Evolutionary conservation across 495 filamentous ascomycete genomes (phyloP), one percentile per base, ranked within the genome.

Genomic region (Aspergillus bertholletiae): DNA sequence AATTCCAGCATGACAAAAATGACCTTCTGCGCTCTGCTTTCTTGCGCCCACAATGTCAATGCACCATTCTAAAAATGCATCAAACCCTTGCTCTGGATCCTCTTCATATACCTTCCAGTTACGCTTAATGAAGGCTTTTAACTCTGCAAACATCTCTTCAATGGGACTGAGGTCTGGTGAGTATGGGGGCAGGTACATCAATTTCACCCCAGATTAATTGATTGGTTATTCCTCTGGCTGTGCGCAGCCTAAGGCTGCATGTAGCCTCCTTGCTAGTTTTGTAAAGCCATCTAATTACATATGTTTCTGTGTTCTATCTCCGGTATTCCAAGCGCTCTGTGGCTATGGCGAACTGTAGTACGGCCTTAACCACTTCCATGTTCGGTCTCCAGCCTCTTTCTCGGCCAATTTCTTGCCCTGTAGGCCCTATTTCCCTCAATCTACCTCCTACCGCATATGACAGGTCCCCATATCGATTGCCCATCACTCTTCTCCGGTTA

Each of bases 61-160:
- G 54, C 56, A 67, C 55, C 39, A 60, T n/a, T 62, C 53, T 12
- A 67, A 54, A 45, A 64, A 67, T 22, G 11, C 44, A 43, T 57
- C 44, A 52, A 67, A 67, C 66, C 64, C 56, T 69, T 63, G 55
- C 68, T 71, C 44, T 41, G 65, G 54, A 70, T 69, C 21, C 70
- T 57, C 54, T 70, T 67, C 40, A 62, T 57, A 61, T 5, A n/a
- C 53, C 18, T 27, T n/a, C 45, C 27, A 61, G 44, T 51, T 49
- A 65, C 45, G 62, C 69, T 55, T 67, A 70, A 64, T 58, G 5
- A 51, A 62, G 49, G 32, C 45, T 47, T 64, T 59, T 4, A 57
- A 43, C 30, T 61, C 54, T 5, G 58, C 17, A 48, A 64, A 64
- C 5, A 46, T 9, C 22, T 46, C 43, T 24, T 46, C 43, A 51